phyloP scores from a whole-genome alignment of 306 rosid genomes.

The Cucumis sativus region Cucumber_9930_V3 NC_026661.2:16813001-16813500 shows the following conservation, averaged over 20 bases:
- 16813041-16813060: neutral
- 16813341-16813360: neutral
- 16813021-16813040: slow-evolving; percentile 50
- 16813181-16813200: neutral
- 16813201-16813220: neutral
- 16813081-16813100: neutral
- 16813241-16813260: neutral
- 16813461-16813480: neutral
- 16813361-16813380: neutral
- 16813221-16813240: neutral
- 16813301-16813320: neutral
- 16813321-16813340: neutral
- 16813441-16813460: neutral
- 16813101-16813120: neutral
- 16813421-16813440: neutral
- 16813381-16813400: no score
- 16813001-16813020: slow-evolving; percentile 48
- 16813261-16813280: no score
- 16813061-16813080: neutral
- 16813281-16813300: neutral
- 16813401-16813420: neutral
- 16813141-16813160: neutral
- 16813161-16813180: neutral
- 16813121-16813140: neutral
- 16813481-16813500: neutral